phyloP scores from a whole-genome alignment of 306 rosid genomes.

The Casuarina equisetifolia region DNA sequence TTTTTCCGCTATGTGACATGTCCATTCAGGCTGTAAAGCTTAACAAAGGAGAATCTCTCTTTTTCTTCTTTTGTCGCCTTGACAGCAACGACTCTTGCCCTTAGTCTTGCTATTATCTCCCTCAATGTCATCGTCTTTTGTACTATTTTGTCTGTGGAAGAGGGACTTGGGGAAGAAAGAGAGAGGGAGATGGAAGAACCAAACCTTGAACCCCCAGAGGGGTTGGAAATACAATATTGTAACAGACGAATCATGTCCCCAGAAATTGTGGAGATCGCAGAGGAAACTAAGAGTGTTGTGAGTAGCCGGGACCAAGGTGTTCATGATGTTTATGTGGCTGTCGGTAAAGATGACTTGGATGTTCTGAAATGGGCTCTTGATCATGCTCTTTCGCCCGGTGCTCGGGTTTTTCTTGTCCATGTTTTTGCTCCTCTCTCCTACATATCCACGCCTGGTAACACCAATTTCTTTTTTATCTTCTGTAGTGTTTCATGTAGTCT shows the following conservation, averaged over 20 bases:
- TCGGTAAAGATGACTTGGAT: constrained; percentile 68
- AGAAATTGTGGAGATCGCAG: constrained; percentile 66
- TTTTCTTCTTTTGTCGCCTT: constrained; percentile 41
- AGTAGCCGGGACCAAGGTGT: constrained; percentile 26
- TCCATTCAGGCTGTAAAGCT: constrained; percentile 38
- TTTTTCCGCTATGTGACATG: constrained; percentile 32
- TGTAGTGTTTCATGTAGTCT: no score
- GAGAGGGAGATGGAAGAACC: constrained; percentile 45
- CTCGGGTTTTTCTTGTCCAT: constrained; percentile 69
- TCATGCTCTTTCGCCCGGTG: constrained; percentile 56
- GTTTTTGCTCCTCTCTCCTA: constrained; percentile 62
- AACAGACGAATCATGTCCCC: constrained; percentile 34
- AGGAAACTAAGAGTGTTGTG: constrained; percentile 40
- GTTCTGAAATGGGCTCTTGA: constrained; percentile 74
- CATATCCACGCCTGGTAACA: constrained; percentile 76
- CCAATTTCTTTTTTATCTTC: not conserved
- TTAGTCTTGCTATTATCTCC: constrained; percentile 36
- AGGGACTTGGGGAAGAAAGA: constrained; percentile 8
- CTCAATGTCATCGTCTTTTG: constrained; percentile 16
- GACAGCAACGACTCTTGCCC: constrained; percentile 45
- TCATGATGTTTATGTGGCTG: constrained; percentile 71
- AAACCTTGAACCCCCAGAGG: constrained; percentile 32
- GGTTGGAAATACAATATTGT: constrained; percentile 29
- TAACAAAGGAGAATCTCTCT: constrained; percentile 51
- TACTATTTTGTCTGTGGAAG: constrained; percentile 11